Base-by-base conservation (phyloP, 139 green algal genomes). In the Asterochloris erici region DNA sequence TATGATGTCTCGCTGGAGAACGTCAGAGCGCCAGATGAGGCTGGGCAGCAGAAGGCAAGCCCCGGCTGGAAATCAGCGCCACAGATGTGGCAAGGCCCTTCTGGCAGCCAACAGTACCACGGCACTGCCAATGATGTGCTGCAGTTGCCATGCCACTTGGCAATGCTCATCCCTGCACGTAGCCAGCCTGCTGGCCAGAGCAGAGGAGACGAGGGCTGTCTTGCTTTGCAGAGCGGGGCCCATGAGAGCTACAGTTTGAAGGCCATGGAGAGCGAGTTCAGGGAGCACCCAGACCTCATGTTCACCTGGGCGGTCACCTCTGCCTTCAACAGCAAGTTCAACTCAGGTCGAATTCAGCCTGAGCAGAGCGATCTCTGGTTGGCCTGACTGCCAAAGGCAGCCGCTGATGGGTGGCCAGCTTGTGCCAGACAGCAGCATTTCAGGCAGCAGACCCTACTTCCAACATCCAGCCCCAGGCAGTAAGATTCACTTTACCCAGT, bases 261-360 rank as follows among this genome's bases (percentile, higher is more conserved):
- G 61, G 29, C 75, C 23, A 80, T 80, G 76, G 76, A 80, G 23
- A 80, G 92, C 74, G 93, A 97, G 86, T 97, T 93, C 89, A 24
- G 79, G 38, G 91, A 96, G 81, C 93, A 97, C 82, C 92, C 94
- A 4, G 94, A 96, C 81, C 88, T 98, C 28, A 82, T 82, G 2
- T 63, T 74, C 68, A 93, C 90, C 14, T 91, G 89, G 85, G 93
- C 81, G 12, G 84, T 91, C 0, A 82, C 85, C 17, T n/a, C 47
- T 12, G 81, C 83, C 16, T 97, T 95, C 84, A 54, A 2, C 38
- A 54, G 38, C 38, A 54, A 54, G 38, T 54, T 54, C 38, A 54
- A 54, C 38, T 54, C 38, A 54, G 38, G 38, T 54, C 38, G 6
- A 54, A 2, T 54, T 6, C 2, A 54, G 38, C 38, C 38, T 54